Base-by-base conservation (phyloP, 768 basidiomycete genomes). In the Boletus rex-veris region DNA sequence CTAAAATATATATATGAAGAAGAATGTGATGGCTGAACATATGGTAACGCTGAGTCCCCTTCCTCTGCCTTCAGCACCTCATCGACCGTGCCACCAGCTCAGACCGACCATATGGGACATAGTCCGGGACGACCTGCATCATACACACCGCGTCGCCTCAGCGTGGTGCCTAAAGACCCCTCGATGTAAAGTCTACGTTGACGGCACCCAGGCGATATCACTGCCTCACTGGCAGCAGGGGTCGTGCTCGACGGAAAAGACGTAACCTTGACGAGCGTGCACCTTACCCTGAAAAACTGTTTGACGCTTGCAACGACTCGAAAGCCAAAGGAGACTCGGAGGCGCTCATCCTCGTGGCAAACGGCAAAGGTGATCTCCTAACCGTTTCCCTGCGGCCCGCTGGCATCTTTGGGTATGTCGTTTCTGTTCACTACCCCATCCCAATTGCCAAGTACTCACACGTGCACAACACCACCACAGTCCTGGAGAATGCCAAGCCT, bases 271-370 rank as follows among this genome's bases (percentile, higher is more conserved):
- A 99, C 71, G 97, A 99, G 73, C 84, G 97, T 10, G 69, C 90
- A 39, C 82, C 85, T 0, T 78, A 81, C 55, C 92, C 92, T 0
- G 79, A 80, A 39, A 81, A 81, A 36, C 82, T 85, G 5, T 77
- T 93, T 69, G 94, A 98, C 69, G 86, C 89, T 0, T 99, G 98
- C 72, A 98, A 95, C 66, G 88, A 89, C 54, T 92, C 94, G 12
- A 99, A 99, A 71, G 90, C 88, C 12, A 81, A 88, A 67, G 95
- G 89, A 0, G 21, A 21, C 21, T 21, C 21, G 21, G 96, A 98
- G 71, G 76, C 80, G 36, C 74, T 89, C 36, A 86, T 98, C 8
- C 75, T 99, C 3, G 83, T 1, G 28, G 90, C 97, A 11, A 99
- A 98, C 62, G 91, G 88, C 5, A 82, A 86, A 62, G 82, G 80